Evolutionary conservation across 106 monocot genomes (phyloP), one percentile per base, ranked within the genome.

Genomic region (Triglochin maritima): DNA sequence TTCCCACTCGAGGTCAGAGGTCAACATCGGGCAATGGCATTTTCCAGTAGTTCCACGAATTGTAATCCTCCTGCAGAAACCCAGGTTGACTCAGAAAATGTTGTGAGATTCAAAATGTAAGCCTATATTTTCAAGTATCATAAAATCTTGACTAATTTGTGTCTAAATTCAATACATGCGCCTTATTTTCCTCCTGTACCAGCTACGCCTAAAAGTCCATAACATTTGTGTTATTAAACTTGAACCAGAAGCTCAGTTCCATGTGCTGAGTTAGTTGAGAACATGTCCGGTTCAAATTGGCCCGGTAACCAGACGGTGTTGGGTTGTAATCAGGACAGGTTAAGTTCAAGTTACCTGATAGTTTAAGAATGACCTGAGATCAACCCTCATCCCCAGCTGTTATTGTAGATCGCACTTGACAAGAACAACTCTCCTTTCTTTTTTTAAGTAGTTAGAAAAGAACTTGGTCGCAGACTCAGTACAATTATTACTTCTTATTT

Each of bases 1-100:
- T 16, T 10, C 1, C n/a, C 14, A 10, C n/a, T 64, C 15, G 44
- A 17, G 14, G 5, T 52, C 41, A 66, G 51, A 42, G 29, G 8
- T 66, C 66, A 11, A 66, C 52, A 17, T 4, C 29, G 11, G 66
- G 66, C 66, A 66, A 2, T 9, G 66, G 66, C 66, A 66, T 41
- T 43, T 66, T 66, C 66, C 66, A 66, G 66, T 81, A 95, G 62
- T 95, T 95, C 89, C 85, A 90, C 10, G 84, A 78, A 65, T 95
- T 95, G 65, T 68, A 95, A 49, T 89, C 94, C 66, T 94, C 89
- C 89, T 90, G 87, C 56, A 68, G 3, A 49, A 12, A 57, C 7
- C 17, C 10, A 72, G 16, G 9, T 43, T 44, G 60, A 8, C 0
- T 45, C 43, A 17, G 14, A 8, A 48, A 17, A 12, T 45, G 49